Evolutionary conservation across 495 filamentous ascomycete species (phyloP).

Genomic region (Lasiosphaeria ovina): DNA sequence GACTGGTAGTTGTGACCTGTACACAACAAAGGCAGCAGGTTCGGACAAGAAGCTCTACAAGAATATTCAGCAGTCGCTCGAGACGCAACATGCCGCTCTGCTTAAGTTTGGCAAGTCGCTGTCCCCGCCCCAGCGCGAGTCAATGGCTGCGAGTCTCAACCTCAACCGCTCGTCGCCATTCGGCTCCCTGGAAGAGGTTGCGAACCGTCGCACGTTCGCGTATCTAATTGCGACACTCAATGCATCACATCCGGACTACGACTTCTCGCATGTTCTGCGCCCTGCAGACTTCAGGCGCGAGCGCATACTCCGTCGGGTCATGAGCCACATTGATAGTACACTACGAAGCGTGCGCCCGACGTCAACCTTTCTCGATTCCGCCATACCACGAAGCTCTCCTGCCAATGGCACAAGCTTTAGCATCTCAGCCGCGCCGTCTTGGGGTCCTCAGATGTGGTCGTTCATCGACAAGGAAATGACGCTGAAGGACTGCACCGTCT

Average conservation of each 20-base stretch:
- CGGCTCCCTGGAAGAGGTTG: slow-evolving; percentile 79
- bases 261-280: slow-evolving; percentile 87
- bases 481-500: slow-evolving; percentile 78
- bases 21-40: slow-evolving; percentile 93
- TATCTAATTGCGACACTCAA: slow-evolving; percentile 98
- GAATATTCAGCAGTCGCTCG: slow-evolving; percentile 83
- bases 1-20: slow-evolving; percentile 88
- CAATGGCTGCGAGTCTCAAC: slow-evolving; percentile 61
- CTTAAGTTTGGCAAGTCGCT: slow-evolving; percentile 77
- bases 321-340: slow-evolving; percentile 80
- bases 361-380: slow-evolving; percentile 25
- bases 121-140: slow-evolving; percentile 67
- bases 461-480: slow-evolving; percentile 90
- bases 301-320: slow-evolving; percentile 68
- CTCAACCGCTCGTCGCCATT: slow-evolving; percentile 85
- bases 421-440: slow-evolving; percentile 46
- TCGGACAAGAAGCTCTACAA: slow-evolving; percentile 96
- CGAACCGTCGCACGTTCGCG: slow-evolving; percentile 86
- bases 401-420: slow-evolving; percentile 21
- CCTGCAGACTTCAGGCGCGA: slow-evolving; percentile 85
- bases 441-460: slow-evolving; percentile 87
- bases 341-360: slow-evolving; percentile 76
- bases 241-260: slow-evolving; percentile 94
- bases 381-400: slow-evolving; percentile 29
- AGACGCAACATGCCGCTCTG: slow-evolving; percentile 83